Conservation (phyloP, 371 early-diverging fungal species). For the Mucor racemosus region DNA sequence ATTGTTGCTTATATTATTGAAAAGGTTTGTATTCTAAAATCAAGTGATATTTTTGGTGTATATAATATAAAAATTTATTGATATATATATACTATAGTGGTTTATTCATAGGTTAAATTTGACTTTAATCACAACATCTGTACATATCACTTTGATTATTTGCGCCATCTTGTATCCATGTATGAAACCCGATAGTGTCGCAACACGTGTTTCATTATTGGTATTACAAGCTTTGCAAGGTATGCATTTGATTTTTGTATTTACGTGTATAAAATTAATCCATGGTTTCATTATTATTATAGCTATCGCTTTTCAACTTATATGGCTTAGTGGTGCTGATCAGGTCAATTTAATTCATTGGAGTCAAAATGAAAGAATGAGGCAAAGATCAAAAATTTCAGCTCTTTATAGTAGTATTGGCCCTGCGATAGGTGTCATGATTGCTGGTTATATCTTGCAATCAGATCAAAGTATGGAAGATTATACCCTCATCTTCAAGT, state of each 20-base stretch:
- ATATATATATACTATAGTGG: constrained; percentile 20
- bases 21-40: constrained; percentile 20
- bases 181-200: constrained; percentile 24
- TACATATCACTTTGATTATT: constrained; percentile 34
- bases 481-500: constrained; percentile 32
- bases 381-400: constrained; percentile 35
- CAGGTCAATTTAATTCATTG: constrained; percentile 33
- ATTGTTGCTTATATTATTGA: constrained; percentile 25
- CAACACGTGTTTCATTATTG: constrained; percentile 18
- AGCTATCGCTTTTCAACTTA: constrained; percentile 36
- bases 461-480: constrained; percentile 19
- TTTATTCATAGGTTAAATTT: constrained; percentile 36
- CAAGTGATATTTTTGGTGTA: too few species aligned
- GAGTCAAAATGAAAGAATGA: constrained; percentile 38
- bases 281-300: neutral
- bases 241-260: constrained; percentile 10
- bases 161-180: constrained; percentile 38
- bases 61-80: neutral
- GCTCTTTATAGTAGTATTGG: constrained; percentile 42
- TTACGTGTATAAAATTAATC: too few species aligned
- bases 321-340: constrained; percentile 38
- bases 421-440: constrained; percentile 35
- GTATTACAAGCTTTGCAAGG: constrained; percentile 31
- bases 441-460: constrained; percentile 33
- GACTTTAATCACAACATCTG: constrained; percentile 27